Evolutionary conservation across 78 protist species (phyloP).

Genomic region (Emiliania huxleyi): DNA sequence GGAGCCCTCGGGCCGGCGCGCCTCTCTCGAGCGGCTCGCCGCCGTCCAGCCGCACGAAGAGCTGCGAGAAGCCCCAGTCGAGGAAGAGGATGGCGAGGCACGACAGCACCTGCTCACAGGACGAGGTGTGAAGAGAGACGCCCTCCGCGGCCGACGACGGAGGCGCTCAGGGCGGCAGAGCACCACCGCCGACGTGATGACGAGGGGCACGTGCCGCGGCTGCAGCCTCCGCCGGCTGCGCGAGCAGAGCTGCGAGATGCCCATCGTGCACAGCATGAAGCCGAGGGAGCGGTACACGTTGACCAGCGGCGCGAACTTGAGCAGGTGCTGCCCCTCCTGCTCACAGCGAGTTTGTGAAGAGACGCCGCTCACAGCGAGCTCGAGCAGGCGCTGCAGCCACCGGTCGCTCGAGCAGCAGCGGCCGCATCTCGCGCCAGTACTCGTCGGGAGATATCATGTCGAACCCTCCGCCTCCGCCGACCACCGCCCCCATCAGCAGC

Average conservation of each 20-base stretch:
- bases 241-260: background rate
- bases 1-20: background rate
- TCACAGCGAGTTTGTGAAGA: too few species aligned
- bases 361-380: too few species aligned
- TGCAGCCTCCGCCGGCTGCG: background rate
- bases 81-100: background rate
- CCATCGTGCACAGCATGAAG: background rate
- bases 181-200: slow-evolving; percentile 7
- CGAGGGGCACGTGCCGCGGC: background rate
- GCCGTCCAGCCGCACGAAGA: background rate
- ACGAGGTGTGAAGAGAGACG: too few species aligned
- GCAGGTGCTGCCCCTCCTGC: background rate
- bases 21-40: background rate
- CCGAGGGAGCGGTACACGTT: background rate
- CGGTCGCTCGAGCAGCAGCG: background rate
- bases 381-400: too few species aligned
- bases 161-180: too few species aligned
- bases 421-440: background rate
- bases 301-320: background rate
- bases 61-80: slow-evolving; percentile 13
- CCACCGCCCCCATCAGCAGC: background rate
- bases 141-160: too few species aligned
- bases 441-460: background rate
- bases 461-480: background rate
- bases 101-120: too few species aligned